Evolutionary conservation across 2,329 filamentous ascomycete genomes (phyloP).

Genomic region (Alternaria triticimaculans): DNA sequence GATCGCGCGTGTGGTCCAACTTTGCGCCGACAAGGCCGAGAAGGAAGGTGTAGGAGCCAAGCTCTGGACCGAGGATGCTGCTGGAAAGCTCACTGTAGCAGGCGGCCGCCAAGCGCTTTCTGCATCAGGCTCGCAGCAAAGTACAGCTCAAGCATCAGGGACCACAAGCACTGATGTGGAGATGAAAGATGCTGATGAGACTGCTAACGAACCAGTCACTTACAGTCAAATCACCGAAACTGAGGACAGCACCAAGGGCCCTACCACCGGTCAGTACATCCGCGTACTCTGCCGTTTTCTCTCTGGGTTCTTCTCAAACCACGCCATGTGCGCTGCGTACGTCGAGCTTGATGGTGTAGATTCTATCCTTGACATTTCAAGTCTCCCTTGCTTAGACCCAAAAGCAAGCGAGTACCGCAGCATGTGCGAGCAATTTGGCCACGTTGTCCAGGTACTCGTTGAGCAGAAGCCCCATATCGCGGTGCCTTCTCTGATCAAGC

Average conservation of each 20-base stretch:
- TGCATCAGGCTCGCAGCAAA: conserved; percentile 50
- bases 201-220: conserved; percentile 32
- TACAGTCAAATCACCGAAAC: conserved; percentile 54
- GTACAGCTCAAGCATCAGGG: conserved; percentile 18
- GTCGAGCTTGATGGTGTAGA: conserved; percentile 82
- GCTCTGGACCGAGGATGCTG: conserved; percentile 68
- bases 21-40: conserved; percentile 74
- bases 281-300: conserved; percentile 80
- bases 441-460: conserved; percentile 77
- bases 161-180: conserved; percentile 58
- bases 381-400: conserved; percentile 79
- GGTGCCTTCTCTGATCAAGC: conserved; percentile 78
- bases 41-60: conserved; percentile 78
- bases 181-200: conserved; percentile 63
- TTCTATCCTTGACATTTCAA: conserved; percentile 81
- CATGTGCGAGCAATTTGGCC: conserved; percentile 73
- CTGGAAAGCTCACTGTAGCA: conserved; percentile 66
- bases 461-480: conserved; percentile 82
- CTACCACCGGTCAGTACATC: conserved; percentile 71
- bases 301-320: conserved; percentile 76
- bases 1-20: conserved; percentile 78
- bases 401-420: conserved; percentile 67
- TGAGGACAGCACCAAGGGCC: conserved; percentile 58
- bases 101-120: conserved; percentile 58
- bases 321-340: conserved; percentile 73